Evolutionary conservation across 1,284 basidiomycete species (phyloP), one percentile per base, ranked within the genome.

Genomic region (Boletellus deceptivus): DNA sequence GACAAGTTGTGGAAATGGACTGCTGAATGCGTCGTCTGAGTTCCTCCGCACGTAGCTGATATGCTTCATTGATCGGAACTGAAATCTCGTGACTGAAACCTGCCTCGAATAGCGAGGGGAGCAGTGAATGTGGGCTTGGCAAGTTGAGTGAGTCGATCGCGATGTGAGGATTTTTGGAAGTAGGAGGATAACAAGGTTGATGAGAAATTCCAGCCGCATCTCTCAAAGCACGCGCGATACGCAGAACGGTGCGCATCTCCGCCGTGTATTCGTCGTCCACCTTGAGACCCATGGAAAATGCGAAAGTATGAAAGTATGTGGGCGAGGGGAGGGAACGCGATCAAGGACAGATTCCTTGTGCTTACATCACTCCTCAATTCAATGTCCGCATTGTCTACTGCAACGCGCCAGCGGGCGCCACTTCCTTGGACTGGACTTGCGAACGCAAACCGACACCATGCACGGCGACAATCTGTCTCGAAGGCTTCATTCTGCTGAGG

Each of bases 321-420:
- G n/a, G n/a, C n/a, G n/a, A n/a, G n/a, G n/a, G n/a, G n/a, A n/a
- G n/a, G n/a, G n/a, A n/a, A n/a, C n/a, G 20, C 20, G 20, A 20
- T 20, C 20, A 20, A 20, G 11, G 31, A 7, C 13, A 33, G 24
- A 25, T 25, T 7, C 24, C 8, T 25, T 42, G 31, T 34, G 17
- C 16, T 40, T 40, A 24, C 14, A 42, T 31, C 11, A 20, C 4
- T 7, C 20, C 20, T 20, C 2, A 11, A 41, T 57, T 57, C 46
- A 49, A 55, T 42, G 56, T 56, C 56, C 56, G 56, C 56, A 57
- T 57, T 57, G 56, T 56, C 20, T 20, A 20, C 20, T 4, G 4
- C 20, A 20, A 20, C 20, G 20, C n/a, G n/a, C n/a, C n/a, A n/a
- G n/a, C n/a, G n/a, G n/a, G n/a, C n/a, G n/a, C n/a, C n/a, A n/a